Evolutionary conservation across 2,329 filamentous ascomycete genomes (phyloP).

Genomic region (Raffaelea ambrosiae): DNA sequence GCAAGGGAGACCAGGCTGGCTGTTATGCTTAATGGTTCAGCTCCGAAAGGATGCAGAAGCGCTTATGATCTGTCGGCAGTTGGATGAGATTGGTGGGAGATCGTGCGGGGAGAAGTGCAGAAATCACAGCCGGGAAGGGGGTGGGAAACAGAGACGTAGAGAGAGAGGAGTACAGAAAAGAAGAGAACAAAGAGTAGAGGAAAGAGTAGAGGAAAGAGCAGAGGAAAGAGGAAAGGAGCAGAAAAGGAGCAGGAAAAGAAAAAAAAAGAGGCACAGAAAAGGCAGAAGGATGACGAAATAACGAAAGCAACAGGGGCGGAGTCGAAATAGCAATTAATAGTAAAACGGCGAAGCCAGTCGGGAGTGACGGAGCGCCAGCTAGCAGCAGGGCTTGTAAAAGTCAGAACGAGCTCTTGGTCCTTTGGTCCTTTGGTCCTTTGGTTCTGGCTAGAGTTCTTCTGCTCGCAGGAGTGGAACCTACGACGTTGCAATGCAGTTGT

Average conservation of each 20-base stretch:
- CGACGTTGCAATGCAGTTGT: conserved; percentile 5
- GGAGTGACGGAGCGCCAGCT: too few relatives aligned
- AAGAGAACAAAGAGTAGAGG: neutral
- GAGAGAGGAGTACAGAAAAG: neutral
- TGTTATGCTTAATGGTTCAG: too few relatives aligned
- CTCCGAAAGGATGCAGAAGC: neutral
- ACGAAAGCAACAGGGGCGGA: neutral
- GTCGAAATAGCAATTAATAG: neutral
- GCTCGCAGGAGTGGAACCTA: neutral
- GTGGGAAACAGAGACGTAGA: neutral
- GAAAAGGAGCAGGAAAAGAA: neutral
- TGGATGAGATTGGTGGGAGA: neutral
- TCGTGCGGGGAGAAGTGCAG: too few relatives aligned
- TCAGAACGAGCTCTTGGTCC: too few relatives aligned
- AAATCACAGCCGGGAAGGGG: too few relatives aligned
- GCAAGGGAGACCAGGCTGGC: too few relatives aligned
- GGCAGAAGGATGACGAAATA: neutral
- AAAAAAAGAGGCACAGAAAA: neutral
- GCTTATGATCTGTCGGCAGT: neutral
- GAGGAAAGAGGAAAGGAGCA: neutral
- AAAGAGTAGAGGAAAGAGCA: neutral
- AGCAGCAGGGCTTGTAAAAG: too few relatives aligned
- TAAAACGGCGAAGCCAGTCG: too few relatives aligned
- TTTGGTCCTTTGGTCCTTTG: too few relatives aligned
- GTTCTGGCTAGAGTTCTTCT: too few relatives aligned